Percentiles rank a stretch among this genome's conserved stretches.
Conservation (phyloP, 2,329 filamentous ascomycete species). For the Claviceps humidiphila region DNA sequence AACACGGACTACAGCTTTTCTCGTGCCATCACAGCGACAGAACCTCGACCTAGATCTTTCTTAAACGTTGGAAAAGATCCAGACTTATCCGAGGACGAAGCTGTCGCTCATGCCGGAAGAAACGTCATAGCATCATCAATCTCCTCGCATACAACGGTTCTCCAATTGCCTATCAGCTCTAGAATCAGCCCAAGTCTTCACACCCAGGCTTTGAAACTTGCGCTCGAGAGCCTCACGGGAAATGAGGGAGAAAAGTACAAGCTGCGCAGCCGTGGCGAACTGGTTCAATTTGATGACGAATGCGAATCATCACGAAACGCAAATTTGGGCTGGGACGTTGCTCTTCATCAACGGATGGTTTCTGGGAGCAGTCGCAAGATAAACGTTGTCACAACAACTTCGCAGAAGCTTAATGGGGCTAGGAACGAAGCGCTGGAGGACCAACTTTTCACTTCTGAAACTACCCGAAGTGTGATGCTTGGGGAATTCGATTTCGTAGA, state of each 20-base stretch:
- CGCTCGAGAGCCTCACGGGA: slow-evolving; percentile 28
- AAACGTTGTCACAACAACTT: background rate
- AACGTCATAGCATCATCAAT: slow-evolving; percentile 25
- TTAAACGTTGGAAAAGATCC: slow-evolving; percentile 55
- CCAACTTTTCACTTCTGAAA: slow-evolving; percentile 33
- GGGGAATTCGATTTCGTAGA: slow-evolving; percentile 25
- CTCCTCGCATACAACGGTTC: slow-evolving; percentile 31
- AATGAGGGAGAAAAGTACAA: slow-evolving; percentile 26
- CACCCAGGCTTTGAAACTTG: slow-evolving; percentile 27
- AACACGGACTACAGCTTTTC: slow-evolving; percentile 36
- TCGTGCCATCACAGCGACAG: slow-evolving; percentile 40
- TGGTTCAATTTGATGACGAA: slow-evolving; percentile 44
- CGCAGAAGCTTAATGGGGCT: background rate
- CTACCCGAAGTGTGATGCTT: slow-evolving; percentile 33
- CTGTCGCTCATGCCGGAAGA: slow-evolving; percentile 28
- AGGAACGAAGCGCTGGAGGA: slow-evolving; percentile 30
- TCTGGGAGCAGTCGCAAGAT: slow-evolving; percentile 34
- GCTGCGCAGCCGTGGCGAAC: slow-evolving; percentile 32
- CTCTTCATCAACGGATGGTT: slow-evolving; percentile 36
- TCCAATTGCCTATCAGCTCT: slow-evolving; percentile 19
- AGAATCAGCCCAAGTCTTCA: slow-evolving; percentile 9
- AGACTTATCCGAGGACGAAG: slow-evolving; percentile 48
- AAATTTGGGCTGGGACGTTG: slow-evolving; percentile 42
- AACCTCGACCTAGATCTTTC: slow-evolving; percentile 57
- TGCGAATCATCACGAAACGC: slow-evolving; percentile 37